Evolutionary conservation across 2,329 filamentous ascomycete genomes (phyloP).

Genomic region (Zasmidium citrigriseum): DNA sequence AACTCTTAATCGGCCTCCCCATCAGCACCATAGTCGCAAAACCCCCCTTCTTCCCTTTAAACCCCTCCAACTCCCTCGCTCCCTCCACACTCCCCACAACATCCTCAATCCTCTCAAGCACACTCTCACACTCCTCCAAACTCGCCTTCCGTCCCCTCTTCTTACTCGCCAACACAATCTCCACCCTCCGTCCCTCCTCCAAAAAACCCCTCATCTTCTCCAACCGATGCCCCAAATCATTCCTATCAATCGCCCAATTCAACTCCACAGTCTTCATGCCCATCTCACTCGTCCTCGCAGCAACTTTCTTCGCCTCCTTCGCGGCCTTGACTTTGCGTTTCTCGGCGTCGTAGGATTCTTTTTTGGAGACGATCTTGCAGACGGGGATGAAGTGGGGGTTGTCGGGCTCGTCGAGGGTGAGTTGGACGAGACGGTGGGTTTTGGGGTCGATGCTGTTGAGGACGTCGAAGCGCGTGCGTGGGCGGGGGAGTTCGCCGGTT

Average conservation of each 20-base stretch:
- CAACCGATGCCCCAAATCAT: conserved; percentile 75
- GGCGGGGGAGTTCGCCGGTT: conserved; percentile 9
- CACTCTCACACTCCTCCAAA: conserved; percentile 59
- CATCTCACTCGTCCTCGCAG: conserved; percentile 39
- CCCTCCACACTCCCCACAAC: conserved; percentile 45
- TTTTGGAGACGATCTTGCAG: conserved; percentile 69
- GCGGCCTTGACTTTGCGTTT: conserved; percentile 42
- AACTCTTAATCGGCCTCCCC: conserved; percentile 1
- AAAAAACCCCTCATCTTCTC: conserved; percentile 69
- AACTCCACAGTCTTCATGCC: conserved; percentile 78
- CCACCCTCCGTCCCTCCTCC: conserved; percentile 71
- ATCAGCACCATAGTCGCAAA: conserved; percentile 41
- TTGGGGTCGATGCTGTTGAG: conserved; percentile 51
- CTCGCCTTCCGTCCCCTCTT: conserved; percentile 62
- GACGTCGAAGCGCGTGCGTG: conserved; percentile 32
- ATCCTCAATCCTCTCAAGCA: conserved; percentile 56
- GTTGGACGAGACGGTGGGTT: conserved; percentile 54
- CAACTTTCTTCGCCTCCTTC: conserved; percentile 49
- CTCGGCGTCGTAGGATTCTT: conserved; percentile 50
- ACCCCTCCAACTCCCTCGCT: conserved; percentile 48
- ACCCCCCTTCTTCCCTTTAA: conserved; percentile 49
- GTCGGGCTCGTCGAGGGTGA: conserved; percentile 36
- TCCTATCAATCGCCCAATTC: conserved; percentile 78
- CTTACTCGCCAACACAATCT: conserved; percentile 71
- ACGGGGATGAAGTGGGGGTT: conserved; percentile 56